Evolutionary conservation across 768 basidiomycete species (phyloP).

Genomic region (Boletus eberwhitei): DNA sequence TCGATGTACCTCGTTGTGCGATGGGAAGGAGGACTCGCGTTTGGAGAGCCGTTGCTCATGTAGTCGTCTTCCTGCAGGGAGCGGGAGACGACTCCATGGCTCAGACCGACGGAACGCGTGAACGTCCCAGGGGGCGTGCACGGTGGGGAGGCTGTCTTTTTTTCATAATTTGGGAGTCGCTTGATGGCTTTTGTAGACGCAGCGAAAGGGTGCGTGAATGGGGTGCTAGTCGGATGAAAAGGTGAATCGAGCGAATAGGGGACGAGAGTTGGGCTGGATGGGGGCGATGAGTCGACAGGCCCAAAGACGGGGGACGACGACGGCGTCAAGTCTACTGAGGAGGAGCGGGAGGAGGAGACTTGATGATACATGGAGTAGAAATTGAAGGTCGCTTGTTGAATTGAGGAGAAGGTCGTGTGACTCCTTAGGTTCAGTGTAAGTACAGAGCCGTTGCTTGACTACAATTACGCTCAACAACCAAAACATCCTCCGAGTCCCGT

Average conservation of each 20-base stretch:
- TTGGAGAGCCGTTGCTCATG: slow-evolving; percentile 6
- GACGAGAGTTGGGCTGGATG: slow-evolving; percentile 31
- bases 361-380: slow-evolving; percentile 11
- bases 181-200: slow-evolving; percentile 51
- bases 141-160: slow-evolving; percentile 24
- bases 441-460: not conserved
- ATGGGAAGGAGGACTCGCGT: slow-evolving; percentile 8
- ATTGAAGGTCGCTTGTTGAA: not conserved
- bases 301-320: slow-evolving; percentile 46
- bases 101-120: slow-evolving; percentile 13
- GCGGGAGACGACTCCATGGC: slow-evolving; percentile 11
- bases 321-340: slow-evolving; percentile 39
- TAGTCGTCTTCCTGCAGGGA: slow-evolving; percentile 28
- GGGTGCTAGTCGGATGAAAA: slow-evolving; percentile 14
- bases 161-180: slow-evolving; percentile 45
- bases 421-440: not conserved
- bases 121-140: slow-evolving; percentile 22
- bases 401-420: slow-evolving; percentile 8
- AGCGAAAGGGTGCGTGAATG: slow-evolving; percentile 49
- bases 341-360: slow-evolving; percentile 4
- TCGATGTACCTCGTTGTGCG: slow-evolving; percentile 23
- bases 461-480: too few species aligned
- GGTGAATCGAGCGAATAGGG: slow-evolving; percentile 31
- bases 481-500: too few species aligned
- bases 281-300: slow-evolving; percentile 37